Percentiles rank a stretch among this genome's conserved stretches.
Evolutionary conservation across 202 grass and related monocot genomes (phyloP).

Genomic region (Elaeis oleifera): DNA sequence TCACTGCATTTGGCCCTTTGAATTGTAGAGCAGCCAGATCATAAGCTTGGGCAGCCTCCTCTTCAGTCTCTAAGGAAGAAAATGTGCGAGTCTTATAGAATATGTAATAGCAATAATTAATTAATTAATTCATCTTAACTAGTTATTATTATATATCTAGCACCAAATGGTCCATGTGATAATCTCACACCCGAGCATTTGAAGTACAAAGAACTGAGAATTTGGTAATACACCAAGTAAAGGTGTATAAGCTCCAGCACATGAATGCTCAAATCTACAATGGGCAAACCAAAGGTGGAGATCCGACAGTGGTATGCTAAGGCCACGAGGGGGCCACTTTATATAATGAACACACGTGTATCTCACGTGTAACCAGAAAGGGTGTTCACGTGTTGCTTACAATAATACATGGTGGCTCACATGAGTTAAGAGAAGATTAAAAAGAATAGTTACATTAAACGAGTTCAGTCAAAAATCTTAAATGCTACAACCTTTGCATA

Average conservation of each 20-base stretch:
- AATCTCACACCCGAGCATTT: no score
- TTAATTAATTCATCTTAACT: no score
- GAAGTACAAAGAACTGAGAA: no score
- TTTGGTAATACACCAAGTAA: no score
- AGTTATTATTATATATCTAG: no score
- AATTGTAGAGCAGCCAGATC: constrained; percentile 87
- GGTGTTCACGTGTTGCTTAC: no score
- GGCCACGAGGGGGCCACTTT: constrained; percentile 5
- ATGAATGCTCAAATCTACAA: constrained; percentile 26
- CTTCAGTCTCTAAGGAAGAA: constrained; percentile 64
- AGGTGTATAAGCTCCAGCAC: constrained; percentile 2
- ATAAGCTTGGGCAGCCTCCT: constrained; percentile 89
- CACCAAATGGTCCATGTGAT: no score
- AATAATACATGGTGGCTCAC: no score
- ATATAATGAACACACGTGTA: constrained; percentile 27
- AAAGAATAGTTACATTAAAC: no score
- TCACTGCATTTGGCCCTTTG: constrained; percentile 69
- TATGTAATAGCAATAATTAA: background rate
- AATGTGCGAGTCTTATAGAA: background rate
- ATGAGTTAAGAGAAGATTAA: no score
- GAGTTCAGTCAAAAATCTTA: no score
- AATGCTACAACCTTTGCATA: no score
- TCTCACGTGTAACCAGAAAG: constrained; percentile 28
- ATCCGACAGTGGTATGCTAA: constrained; percentile 3
- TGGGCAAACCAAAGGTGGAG: constrained; percentile 17